phyloP scores from a whole-genome alignment of 2,329 filamentous ascomycete genomes.

The Cadophora sp. region DNA sequence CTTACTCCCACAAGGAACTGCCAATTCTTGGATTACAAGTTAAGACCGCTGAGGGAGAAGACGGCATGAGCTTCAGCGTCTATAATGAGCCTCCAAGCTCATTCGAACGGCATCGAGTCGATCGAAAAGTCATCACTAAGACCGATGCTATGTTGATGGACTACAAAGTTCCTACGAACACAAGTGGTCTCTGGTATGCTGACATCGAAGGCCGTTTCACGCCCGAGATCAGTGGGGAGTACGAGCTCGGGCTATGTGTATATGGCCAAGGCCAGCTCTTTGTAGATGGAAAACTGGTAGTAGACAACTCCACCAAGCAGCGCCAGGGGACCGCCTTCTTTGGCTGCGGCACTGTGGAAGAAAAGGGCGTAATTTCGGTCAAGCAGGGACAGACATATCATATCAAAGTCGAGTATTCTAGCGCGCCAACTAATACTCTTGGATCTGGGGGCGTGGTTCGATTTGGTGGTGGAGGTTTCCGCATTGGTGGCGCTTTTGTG shows the following conservation, averaged over 20 bases:
- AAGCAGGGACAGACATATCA: constrained; percentile 36
- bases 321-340: constrained; percentile 39
- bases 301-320: constrained; percentile 44
- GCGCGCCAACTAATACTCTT: constrained; percentile 62
- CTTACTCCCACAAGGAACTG: constrained; percentile 67
- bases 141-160: constrained; percentile 56
- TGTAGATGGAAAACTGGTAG: constrained; percentile 44
- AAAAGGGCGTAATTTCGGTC: constrained; percentile 33
- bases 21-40: constrained; percentile 61
- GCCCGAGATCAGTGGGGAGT: constrained; percentile 34
- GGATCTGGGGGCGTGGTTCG: constrained; percentile 53
- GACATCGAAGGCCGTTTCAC: constrained; percentile 43
- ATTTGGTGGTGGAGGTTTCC: constrained; percentile 62
- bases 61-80: constrained; percentile 61
- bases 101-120: constrained; percentile 55
- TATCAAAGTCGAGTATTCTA: constrained; percentile 53
- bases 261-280: constrained; percentile 43
- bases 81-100: constrained; percentile 63
- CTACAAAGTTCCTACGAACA: constrained; percentile 51
- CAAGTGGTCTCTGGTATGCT: constrained; percentile 44
- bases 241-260: constrained; percentile 41
- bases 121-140: constrained; percentile 51
- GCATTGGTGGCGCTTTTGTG: constrained; percentile 65
- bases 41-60: constrained; percentile 56
- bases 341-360: constrained; percentile 41